Conservation (phyloP, 441 rosid species). For the Adansonia grandidieri region DNA sequence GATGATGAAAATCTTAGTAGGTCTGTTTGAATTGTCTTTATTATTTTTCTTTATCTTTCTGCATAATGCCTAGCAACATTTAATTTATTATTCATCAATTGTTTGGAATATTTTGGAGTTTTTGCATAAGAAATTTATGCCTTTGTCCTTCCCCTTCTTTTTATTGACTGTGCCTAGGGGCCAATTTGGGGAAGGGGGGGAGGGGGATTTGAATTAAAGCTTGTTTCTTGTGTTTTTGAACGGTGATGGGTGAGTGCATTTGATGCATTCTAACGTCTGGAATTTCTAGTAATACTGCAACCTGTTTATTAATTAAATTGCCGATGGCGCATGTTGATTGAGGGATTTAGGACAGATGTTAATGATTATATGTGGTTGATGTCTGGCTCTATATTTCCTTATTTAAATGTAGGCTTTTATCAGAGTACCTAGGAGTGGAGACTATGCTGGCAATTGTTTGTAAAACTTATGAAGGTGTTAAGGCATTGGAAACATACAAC, state of each 20-base stretch:
- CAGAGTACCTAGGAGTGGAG: conserved; percentile 73
- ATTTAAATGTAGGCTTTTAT: conserved; percentile 54
- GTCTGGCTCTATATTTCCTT: conserved; percentile 25
- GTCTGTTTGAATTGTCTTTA: conserved; percentile 45
- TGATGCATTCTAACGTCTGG: neutral
- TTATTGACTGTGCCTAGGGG: neutral
- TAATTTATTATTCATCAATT: neutral
- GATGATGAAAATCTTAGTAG: conserved; percentile 76
- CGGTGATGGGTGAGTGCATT: neutral
- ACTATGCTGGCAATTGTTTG: conserved; percentile 83
- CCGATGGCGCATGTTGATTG: neutral
- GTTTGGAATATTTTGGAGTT: conserved; percentile 12
- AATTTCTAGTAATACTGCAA: neutral
- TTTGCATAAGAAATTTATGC: conserved; percentile 5
- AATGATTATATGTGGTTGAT: neutral
- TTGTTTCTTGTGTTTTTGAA: neutral
- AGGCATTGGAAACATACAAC: conserved; percentile 58
- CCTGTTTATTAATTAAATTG: neutral
- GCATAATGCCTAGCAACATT: conserved; percentile 6
- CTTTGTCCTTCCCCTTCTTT: neutral
- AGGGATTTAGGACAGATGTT: neutral
- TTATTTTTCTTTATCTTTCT: conserved; percentile 10
- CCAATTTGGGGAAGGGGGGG: neutral
- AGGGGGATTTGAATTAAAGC: neutral
- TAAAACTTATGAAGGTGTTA: conserved; percentile 52